A percentile compares a stretch with the other conserved stretches of the same genome.
Conservation (phyloP, 1,139 yeast species). For the Saccharomyces hybrid region DNA sequence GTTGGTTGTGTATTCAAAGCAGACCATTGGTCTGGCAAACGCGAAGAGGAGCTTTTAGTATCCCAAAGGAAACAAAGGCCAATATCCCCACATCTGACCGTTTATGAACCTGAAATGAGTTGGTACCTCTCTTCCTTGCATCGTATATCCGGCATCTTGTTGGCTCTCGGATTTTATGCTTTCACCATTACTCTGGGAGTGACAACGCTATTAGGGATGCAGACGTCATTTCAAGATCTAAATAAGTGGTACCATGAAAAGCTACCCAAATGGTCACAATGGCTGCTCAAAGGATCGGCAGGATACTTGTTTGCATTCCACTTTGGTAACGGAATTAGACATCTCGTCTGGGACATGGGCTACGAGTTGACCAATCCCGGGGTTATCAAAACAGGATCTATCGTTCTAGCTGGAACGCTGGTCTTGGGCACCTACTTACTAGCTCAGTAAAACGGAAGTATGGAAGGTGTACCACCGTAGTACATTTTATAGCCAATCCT, state of each 20-base stretch:
- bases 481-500: too few species aligned
- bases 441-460: background rate
- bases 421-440: constrained; percentile 48
- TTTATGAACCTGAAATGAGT: constrained; percentile 86
- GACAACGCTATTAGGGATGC: constrained; percentile 54
- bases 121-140: constrained; percentile 73
- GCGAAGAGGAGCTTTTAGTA: constrained; percentile 62
- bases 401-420: constrained; percentile 63
- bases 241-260: constrained; percentile 42
- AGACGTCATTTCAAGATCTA: constrained; percentile 56
- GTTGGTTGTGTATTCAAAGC: background rate
- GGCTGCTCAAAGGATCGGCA: constrained; percentile 58
- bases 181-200: constrained; percentile 71
- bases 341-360: constrained; percentile 85
- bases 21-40: constrained; percentile 51
- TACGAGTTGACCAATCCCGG: constrained; percentile 67
- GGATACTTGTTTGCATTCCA: constrained; percentile 87
- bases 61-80: constrained; percentile 88
- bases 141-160: constrained; percentile 78
- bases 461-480: background rate
- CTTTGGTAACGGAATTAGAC: constrained; percentile 80
- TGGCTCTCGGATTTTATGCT: constrained; percentile 74
- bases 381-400: constrained; percentile 81
- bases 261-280: constrained; percentile 58
- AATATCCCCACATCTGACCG: constrained; percentile 79